Evolutionary conservation across 352 stramenopile species (phyloP).

Genomic region (Elongisporangium anandrum): DNA sequence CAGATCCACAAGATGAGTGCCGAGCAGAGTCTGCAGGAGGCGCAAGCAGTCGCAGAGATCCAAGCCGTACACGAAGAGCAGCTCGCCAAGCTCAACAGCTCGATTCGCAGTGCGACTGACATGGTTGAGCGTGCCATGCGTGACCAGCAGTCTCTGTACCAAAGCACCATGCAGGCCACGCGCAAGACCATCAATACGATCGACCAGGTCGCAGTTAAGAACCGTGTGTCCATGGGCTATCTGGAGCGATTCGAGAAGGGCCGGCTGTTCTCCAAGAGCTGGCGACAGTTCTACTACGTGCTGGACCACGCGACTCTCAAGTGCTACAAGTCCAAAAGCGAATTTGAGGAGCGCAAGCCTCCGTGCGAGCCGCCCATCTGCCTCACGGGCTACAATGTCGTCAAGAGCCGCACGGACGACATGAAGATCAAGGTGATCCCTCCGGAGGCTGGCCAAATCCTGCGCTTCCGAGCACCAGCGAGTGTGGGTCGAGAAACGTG

Average conservation of each 20-base stretch:
- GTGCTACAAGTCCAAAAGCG: conserved; percentile 75
- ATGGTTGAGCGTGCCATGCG: conserved; percentile 45
- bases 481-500: conserved; percentile 71
- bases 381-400: conserved; percentile 63
- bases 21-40: conserved; percentile 46
- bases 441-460: conserved; percentile 58
- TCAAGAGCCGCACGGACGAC: conserved; percentile 70
- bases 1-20: conserved; percentile 41
- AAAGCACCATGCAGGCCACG: conserved; percentile 74
- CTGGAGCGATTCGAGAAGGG: conserved; percentile 75
- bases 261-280: conserved; percentile 65
- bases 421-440: conserved; percentile 79
- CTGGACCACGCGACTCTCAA: conserved; percentile 60
- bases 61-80: conserved; percentile 38
- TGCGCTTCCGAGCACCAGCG: conserved; percentile 66
- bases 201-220: conserved; percentile 61
- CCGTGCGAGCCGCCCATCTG: conserved; percentile 44
- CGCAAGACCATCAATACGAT: conserved; percentile 75
- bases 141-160: conserved; percentile 64
- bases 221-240: conserved; percentile 62
- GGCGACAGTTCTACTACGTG: conserved; percentile 78
- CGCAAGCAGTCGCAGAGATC: conserved; percentile 38
- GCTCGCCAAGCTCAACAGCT: conserved; percentile 25
- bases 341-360: conserved; percentile 52
- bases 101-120: conserved; percentile 30